These are phyloP conservation scores for Phylloporus arenicola DNA, from an alignment of 768 basidiomycete species.

Conservation along the genomic window DNA sequence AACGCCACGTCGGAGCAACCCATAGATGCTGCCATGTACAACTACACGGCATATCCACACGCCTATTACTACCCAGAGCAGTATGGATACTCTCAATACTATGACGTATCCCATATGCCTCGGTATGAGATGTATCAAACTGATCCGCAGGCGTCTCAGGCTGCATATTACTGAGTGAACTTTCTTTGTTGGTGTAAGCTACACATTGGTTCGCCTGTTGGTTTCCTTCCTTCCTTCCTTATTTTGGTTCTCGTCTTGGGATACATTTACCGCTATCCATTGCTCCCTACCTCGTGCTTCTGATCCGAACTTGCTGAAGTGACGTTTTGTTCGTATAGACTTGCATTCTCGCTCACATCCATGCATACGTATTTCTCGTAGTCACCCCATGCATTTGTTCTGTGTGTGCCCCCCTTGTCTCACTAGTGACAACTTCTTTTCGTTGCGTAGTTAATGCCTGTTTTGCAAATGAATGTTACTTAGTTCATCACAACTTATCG, in stretches of 20 bases:
- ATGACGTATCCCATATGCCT: constrained; percentile 61
- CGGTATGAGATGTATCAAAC: constrained; percentile 64
- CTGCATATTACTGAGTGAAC: constrained; percentile 54
- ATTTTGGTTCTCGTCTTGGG: constrained; percentile 21
- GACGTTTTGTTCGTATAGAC: constrained; percentile 25
- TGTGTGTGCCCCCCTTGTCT: constrained; percentile 6
- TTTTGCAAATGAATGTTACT: constrained; percentile 9
- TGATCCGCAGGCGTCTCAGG: constrained; percentile 44
- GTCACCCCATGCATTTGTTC: constrained; percentile 19
- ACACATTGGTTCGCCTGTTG: constrained; percentile 11
- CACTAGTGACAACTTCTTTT: constrained; percentile 2
- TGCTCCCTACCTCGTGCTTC: constrained; percentile 6
- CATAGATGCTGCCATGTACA: constrained; percentile 40
- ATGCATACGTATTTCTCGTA: constrained; percentile 23
- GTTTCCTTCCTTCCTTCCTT: neutral
- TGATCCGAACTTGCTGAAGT: constrained; percentile 12
- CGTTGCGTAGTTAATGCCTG: constrained; percentile 18
- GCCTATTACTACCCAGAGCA: constrained; percentile 69
- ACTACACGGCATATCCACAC: constrained; percentile 51
- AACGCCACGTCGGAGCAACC: constrained; percentile 21
- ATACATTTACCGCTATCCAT: constrained; percentile 19
- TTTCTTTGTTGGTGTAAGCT: constrained; percentile 2
- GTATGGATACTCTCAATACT: constrained; percentile 61
- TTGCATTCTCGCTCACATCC: constrained; percentile 14
- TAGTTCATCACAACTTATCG: too few relatives aligned